A percentile compares a stretch with the other conserved stretches of the same genome.
Evolutionary conservation across 345 rosid genomes (phyloP).

Genomic region (Aquilaria yunnanensis): DNA sequence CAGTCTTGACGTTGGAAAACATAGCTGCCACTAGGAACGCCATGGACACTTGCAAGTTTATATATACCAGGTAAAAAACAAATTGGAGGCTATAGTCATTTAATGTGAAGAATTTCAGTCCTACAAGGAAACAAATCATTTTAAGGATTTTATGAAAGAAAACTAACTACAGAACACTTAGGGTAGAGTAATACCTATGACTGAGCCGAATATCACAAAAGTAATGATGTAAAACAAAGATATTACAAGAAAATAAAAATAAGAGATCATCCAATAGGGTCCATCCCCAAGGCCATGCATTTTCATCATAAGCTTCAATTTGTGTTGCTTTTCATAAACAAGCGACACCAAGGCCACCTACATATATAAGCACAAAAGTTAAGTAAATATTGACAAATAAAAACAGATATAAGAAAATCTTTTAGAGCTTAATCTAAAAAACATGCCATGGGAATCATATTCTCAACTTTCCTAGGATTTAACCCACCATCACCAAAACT

Average conservation of each 20-base stretch:
- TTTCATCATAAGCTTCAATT: conserved; percentile 85
- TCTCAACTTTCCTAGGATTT: no score
- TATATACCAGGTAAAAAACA: conserved; percentile 57
- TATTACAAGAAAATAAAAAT: conserved; percentile 63
- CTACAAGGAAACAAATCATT: conserved; percentile 34
- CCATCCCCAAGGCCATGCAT: conserved; percentile 98
- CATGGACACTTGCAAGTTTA: conserved; percentile 76
- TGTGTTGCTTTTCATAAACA: conserved; percentile 82
- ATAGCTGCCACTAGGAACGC: conserved; percentile 64
- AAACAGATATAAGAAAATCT: not conserved
- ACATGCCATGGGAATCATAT: no score
- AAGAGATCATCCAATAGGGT: conserved; percentile 85
- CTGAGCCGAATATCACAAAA: conserved; percentile 72
- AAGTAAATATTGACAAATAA: no score
- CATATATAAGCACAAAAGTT: conserved; percentile 9
- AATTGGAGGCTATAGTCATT: conserved; percentile 72
- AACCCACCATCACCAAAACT: no score
- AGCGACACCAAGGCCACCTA: conserved; percentile 68
- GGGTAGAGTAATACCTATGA: conserved; percentile 38
- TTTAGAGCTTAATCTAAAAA: no score
- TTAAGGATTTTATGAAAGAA: conserved; percentile 19
- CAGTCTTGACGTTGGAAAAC: conserved; percentile 76
- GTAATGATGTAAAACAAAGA: conserved; percentile 56
- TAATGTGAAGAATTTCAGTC: conserved; percentile 64
- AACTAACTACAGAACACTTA: conserved; percentile 5